A percentile compares a stretch with the other conserved stretches of the same genome.
These are phyloP conservation scores for Murraya paniculata DNA, from an alignment of 345 rosid species.

Conservation along the genomic window DNA sequence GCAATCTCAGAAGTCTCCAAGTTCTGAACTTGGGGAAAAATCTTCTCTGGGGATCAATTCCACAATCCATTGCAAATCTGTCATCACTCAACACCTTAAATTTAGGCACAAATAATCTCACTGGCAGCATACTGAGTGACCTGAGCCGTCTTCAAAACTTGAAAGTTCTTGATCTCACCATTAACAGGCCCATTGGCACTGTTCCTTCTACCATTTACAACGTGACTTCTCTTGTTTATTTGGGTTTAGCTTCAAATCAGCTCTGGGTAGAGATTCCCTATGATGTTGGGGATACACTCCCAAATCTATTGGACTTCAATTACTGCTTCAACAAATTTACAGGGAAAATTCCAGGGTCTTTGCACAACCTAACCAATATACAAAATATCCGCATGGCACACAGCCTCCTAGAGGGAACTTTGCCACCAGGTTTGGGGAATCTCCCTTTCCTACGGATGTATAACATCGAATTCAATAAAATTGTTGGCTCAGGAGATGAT, in stretches of 20 bases:
- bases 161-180: slow-evolving; percentile 24
- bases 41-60: slow-evolving; percentile 33
- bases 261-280: slow-evolving; percentile 19
- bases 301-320: slow-evolving; percentile 23
- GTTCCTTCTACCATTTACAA: slow-evolving; percentile 23
- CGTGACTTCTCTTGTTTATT: slow-evolving; percentile 22
- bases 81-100: slow-evolving; percentile 34
- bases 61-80: slow-evolving; percentile 41
- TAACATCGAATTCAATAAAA: slow-evolving; percentile 14
- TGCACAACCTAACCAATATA: slow-evolving; percentile 29
- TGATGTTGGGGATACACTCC: slow-evolving; percentile 25
- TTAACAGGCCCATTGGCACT: slow-evolving; percentile 16
- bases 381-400: slow-evolving; percentile 10
- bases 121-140: slow-evolving; percentile 28
- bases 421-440: slow-evolving; percentile 26
- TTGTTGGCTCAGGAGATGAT: slow-evolving; percentile 17
- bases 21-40: slow-evolving; percentile 46
- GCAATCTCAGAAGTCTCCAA: slow-evolving; percentile 24
- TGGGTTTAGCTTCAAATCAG: slow-evolving; percentile 23
- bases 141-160: slow-evolving; percentile 16
- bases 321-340: slow-evolving; percentile 26
- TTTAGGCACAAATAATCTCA: slow-evolving; percentile 43
- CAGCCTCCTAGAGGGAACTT: slow-evolving; percentile 22
- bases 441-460: slow-evolving; percentile 19
- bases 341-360: slow-evolving; percentile 19